A percentile compares a stretch with the other conserved stretches of the same genome.
Evolutionary conservation across 2,329 filamentous ascomycete species (phyloP).

Genomic region (Phaeosphaeriaceae sp.): DNA sequence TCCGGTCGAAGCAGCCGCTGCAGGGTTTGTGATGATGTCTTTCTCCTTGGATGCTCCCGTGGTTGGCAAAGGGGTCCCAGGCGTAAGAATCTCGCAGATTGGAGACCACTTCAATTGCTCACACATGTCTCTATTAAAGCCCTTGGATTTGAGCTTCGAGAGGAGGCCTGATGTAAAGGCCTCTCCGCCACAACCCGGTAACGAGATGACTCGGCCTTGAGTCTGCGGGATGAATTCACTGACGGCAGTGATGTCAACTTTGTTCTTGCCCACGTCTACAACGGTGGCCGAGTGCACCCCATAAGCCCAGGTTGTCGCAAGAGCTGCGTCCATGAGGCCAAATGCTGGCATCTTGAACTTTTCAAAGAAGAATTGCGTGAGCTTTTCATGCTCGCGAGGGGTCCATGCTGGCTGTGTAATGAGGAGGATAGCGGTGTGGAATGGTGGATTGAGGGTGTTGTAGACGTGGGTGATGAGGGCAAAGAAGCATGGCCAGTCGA

Average conservation of each 20-base stretch:
- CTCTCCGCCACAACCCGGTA: constrained; percentile 80
- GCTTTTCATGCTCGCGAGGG: constrained; percentile 80
- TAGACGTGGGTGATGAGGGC: constrained; percentile 93
- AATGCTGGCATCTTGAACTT: constrained; percentile 95
- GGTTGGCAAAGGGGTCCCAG: constrained; percentile 61
- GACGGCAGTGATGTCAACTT: constrained; percentile 91
- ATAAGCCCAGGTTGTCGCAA: constrained; percentile 82
- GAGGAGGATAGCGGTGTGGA: constrained; percentile 92
- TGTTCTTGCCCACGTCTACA: constrained; percentile 88
- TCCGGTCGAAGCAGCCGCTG: constrained; percentile 63
- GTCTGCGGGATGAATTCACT: constrained; percentile 80
- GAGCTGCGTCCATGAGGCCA: constrained; percentile 84
- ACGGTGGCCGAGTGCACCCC: constrained; percentile 82
- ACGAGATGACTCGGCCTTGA: constrained; percentile 65
- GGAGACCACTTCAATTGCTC: constrained; percentile 69
- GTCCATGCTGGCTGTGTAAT: constrained; percentile 92
- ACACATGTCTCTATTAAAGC: constrained; percentile 67
- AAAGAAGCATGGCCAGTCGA: constrained; percentile 91
- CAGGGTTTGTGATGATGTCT: constrained; percentile 56
- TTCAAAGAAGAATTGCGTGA: constrained; percentile 95
- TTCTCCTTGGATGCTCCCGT: constrained; percentile 51
- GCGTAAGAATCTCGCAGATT: constrained; percentile 67
- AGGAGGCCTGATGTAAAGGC: constrained; percentile 79
- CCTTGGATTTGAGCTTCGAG: constrained; percentile 66
- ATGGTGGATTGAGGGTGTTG: constrained; percentile 84